A percentile compares a stretch with the other conserved stretches of the same genome.
Conservation (phyloP, 2,329 filamentous ascomycete genomes). For the Fusarium setosum region DNA sequence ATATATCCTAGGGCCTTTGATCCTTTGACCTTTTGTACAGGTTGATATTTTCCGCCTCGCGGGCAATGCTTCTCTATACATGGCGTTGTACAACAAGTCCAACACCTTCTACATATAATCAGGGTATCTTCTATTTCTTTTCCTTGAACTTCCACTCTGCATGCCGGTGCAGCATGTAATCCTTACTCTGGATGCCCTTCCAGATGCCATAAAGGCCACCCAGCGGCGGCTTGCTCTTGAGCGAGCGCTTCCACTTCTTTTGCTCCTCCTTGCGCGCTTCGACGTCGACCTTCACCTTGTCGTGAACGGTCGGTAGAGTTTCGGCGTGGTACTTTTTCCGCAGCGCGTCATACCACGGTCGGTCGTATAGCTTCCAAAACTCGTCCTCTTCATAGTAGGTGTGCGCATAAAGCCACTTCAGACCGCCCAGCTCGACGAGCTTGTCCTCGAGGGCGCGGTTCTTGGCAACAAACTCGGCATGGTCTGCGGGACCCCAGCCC, state of each 20-base stretch:
- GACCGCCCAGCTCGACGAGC: slow-evolving; percentile 75
- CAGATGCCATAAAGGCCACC: slow-evolving; percentile 70
- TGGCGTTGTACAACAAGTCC: slow-evolving; percentile 17
- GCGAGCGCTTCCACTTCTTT: slow-evolving; percentile 52
- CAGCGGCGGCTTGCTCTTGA: slow-evolving; percentile 65
- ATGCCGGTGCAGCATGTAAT: slow-evolving; percentile 64
- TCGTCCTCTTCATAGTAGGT: slow-evolving; percentile 82
- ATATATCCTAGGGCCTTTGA: background rate
- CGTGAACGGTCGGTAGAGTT: slow-evolving; percentile 73
- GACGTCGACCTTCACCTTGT: slow-evolving; percentile 73
- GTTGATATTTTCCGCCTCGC: no score
- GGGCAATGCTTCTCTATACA: background rate
- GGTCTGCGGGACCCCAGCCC: slow-evolving; percentile 75
- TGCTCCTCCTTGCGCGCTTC: slow-evolving; percentile 55
- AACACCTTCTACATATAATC: slow-evolving; percentile 9
- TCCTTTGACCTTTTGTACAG: slow-evolving; percentile 12
- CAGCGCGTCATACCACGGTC: slow-evolving; percentile 70
- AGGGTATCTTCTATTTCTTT: slow-evolving; percentile 38
- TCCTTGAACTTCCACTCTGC: slow-evolving; percentile 65
- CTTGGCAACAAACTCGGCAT: slow-evolving; percentile 70
- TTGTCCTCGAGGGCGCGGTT: slow-evolving; percentile 80
- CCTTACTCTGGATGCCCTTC: slow-evolving; percentile 67
- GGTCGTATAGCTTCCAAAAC: slow-evolving; percentile 74
- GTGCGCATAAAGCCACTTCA: slow-evolving; percentile 91
- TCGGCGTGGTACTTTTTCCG: slow-evolving; percentile 71